Evolutionary conservation across 2,329 filamentous ascomycete species (phyloP), one percentile per base, ranked within the genome.

Genomic region (Cordyceps javanica): DNA sequence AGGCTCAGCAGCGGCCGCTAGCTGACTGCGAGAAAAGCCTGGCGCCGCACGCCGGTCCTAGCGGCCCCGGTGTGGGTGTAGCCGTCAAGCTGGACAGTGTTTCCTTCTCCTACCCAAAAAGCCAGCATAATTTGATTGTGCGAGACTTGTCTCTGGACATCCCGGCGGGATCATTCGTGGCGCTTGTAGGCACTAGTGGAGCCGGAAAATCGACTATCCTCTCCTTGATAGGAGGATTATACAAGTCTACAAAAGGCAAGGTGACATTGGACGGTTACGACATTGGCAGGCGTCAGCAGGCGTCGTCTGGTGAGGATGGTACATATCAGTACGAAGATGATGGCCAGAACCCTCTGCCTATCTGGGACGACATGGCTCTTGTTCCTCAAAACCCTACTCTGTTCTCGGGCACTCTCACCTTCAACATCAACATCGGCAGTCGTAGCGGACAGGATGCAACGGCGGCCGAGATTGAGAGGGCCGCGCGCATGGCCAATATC

Each of bases 401-500:
- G 5, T 77, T 76, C 59, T 68, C 73, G 10, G 74, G 73, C 8
- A 74, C 63, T 44, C 67, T 77, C 14, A 61, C 60, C 1, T 75
- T 75, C 63, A 77, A 77, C 60, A 63, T 77, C 26, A 63, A 62
- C 5, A 67, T 77, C 10, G 73, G 74, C 6, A 71, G 68, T 3
- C 69, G 73, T 16, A 79, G 78, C 2, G 75, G 73, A 1, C 72
- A 77, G 10, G 70, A 74, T 23, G 75, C 74, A 2, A 76, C 71
- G 2, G 69, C 77, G 53, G 74, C 70, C 1, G 79, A 83, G 26
- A 79, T 85, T 13, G 72, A 79, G 63, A 76, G 78, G 48, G 82
- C 82, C 0, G 84, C 82, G 65, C 75, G 76, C 44, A 69, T 80
- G 14, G 82, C 82, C 16, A 82, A 83, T 60, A 82, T 85, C 46